phyloP scores from a whole-genome alignment of 257 asterid genomes.

The Marsdenia floribunda region DNA sequence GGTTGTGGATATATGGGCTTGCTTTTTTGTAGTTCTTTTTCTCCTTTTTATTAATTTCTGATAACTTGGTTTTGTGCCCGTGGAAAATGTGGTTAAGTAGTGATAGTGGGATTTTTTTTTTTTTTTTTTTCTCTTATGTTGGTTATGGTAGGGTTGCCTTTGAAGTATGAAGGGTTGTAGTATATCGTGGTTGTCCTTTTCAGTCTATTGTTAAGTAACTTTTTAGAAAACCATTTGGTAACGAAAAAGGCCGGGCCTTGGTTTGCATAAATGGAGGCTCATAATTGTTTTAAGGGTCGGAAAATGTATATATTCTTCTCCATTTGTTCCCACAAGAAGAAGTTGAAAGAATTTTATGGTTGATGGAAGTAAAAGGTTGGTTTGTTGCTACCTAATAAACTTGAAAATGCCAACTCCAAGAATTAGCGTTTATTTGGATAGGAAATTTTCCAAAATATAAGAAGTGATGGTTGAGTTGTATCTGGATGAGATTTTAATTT shows the following conservation, averaged over 20 bases:
- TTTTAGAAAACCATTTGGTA: not conserved
- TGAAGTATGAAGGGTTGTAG: not conserved
- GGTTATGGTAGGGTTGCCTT: not conserved
- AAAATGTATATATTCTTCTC: not conserved
- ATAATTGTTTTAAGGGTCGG: not conserved
- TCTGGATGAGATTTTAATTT: too few relatives aligned
- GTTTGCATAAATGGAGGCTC: not conserved
- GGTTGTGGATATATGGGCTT: not conserved
- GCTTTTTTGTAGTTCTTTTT: not conserved
- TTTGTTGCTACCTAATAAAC: not conserved
- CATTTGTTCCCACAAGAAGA: not conserved
- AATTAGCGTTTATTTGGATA: not conserved
- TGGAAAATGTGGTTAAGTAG: not conserved
- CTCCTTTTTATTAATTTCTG: not conserved
- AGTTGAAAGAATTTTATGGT: not conserved
- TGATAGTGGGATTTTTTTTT: not conserved
- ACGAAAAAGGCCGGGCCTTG: not conserved
- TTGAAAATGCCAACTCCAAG: not conserved
- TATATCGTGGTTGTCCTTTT: not conserved
- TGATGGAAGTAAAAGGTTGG: conserved; percentile 4
- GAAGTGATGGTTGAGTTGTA: too few relatives aligned
- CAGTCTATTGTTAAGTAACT: not conserved
- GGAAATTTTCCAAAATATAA: too few relatives aligned
- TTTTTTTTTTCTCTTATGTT: not conserved
- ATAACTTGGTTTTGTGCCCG: not conserved